These are phyloP conservation scores for Chalaropsis ovoidea DNA, from an alignment of 2,329 filamentous ascomycete genomes.

Conservation along the genomic window DNA sequence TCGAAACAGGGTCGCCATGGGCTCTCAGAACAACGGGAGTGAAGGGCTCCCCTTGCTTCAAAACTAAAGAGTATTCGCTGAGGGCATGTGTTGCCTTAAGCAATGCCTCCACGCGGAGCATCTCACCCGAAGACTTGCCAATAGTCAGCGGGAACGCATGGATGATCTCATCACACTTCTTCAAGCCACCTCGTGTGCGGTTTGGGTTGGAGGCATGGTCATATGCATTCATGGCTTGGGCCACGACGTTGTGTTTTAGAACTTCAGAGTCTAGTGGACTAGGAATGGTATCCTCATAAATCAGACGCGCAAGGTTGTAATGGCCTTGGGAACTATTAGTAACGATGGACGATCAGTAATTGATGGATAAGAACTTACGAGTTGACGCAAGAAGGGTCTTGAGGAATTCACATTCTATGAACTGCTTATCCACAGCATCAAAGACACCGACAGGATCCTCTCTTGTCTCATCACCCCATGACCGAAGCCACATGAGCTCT, in stretches of 20 bases:
- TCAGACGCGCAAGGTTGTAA: slow-evolving; percentile 51
- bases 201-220: slow-evolving; percentile 78
- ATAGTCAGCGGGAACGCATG: slow-evolving; percentile 53
- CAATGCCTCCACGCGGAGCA: slow-evolving; percentile 50
- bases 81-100: slow-evolving; percentile 64
- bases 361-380: slow-evolving; percentile 39
- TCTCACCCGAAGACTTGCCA: slow-evolving; percentile 40
- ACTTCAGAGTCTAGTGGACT: slow-evolving; percentile 41
- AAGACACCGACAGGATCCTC: slow-evolving; percentile 49
- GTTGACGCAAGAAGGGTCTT: slow-evolving; percentile 54
- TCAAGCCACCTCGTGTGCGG: slow-evolving; percentile 62
- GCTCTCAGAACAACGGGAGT: slow-evolving; percentile 69
- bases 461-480: slow-evolving; percentile 50
- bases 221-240: slow-evolving; percentile 58
- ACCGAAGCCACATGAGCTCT: slow-evolving; percentile 62
- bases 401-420: slow-evolving; percentile 61
- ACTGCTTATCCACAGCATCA: slow-evolving; percentile 49
- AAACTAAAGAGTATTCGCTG: slow-evolving; percentile 63
- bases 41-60: slow-evolving; percentile 72
- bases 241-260: slow-evolving; percentile 52
- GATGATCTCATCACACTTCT: slow-evolving; percentile 64
- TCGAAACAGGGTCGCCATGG: slow-evolving; percentile 61
- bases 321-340: slow-evolving; percentile 34
- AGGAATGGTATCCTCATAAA: slow-evolving; percentile 47
- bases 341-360: background rate